These are phyloP conservation scores for Aspergillus uvarum DNA, from an alignment of 2,329 filamentous ascomycete species.

Conservation along the genomic window DNA sequence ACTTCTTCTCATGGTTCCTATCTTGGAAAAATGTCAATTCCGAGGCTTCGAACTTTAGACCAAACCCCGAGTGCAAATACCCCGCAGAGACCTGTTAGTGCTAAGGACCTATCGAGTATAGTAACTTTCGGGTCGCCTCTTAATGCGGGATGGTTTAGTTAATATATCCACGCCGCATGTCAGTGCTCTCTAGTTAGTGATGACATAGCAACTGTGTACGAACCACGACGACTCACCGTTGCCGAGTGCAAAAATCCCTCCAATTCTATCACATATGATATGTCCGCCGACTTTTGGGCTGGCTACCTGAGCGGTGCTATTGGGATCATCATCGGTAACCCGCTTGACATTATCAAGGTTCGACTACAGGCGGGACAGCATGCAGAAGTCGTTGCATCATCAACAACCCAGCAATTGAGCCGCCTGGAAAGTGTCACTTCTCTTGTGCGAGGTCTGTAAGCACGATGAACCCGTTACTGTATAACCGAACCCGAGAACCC, in stretches of 20 bases:
- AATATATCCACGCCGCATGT: not conserved
- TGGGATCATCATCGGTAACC: conserved; percentile 86
- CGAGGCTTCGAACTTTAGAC: not conserved
- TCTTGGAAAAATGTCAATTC: not conserved
- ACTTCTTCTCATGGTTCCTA: too few species aligned
- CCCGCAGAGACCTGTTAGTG: not conserved
- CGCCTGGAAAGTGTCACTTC: conserved; percentile 37
- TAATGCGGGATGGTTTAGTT: conserved; percentile 4
- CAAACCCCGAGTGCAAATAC: not conserved
- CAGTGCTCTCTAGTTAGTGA: not conserved
- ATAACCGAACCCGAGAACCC: not conserved
- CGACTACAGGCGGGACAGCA: conserved; percentile 67
- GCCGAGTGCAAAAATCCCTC: not conserved
- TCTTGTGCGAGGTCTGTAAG: conserved; percentile 40
- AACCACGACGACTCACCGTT: not conserved
- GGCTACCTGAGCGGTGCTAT: conserved; percentile 84
- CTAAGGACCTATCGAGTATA: conserved; percentile 3
- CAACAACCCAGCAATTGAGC: conserved; percentile 23
- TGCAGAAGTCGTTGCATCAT: conserved; percentile 24
- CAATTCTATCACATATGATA: conserved; percentile 33
- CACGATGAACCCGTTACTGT: not conserved
- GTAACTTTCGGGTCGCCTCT: not conserved
- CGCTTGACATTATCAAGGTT: conserved; percentile 76
- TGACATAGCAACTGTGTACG: not conserved
- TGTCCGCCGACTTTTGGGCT: conserved; percentile 92